Evolutionary conservation across 495 filamentous ascomycete species (phyloP), one percentile per base, ranked within the genome.

Genomic region (Penicillium verhagenii): DNA sequence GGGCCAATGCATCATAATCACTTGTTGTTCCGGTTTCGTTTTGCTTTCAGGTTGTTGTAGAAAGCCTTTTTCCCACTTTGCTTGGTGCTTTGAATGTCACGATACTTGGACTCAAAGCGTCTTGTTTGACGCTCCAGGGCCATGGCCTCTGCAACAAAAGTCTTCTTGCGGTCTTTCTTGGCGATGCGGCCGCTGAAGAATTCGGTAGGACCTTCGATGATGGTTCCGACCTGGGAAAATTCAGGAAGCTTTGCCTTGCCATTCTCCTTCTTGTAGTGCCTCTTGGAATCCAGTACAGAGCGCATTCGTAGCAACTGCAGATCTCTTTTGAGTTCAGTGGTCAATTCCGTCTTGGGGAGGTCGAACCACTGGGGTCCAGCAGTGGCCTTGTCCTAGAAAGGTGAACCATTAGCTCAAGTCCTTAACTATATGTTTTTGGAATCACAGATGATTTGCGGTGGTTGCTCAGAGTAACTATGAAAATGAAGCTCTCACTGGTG

Each of bases 381-480:
- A 59, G 77, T 87, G 28, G 74, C 78, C 70, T 81, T 83, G 56
- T 80, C 82, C 66, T 77, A 47, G 43, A 68, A 73, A 51, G 28
- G 40, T 46, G 10, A 21, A 48, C 52, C 43, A 66, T 79, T 57
- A 78, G 71, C 56, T 11, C 20, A 8, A 21, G 29, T 48, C 6
- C 16, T 16, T n/a, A 47, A 24, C 42, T 45, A 8, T 16, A 45
- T 45, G 21, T 14, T 35, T 14, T 6, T 26, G 23, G n/a, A 45
- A 26, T 16, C 26, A 48, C 23, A 48, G 16, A 13, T 11, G 9
- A 33, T 48, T 48, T 20, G 33, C 24, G n/a, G 29, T 25, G 14
- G 50, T 72, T 77, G 78, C 75, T 97, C 93, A 96, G 92, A 92
- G 94, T 98, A 98, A 98, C 94, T 98, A 96, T 97, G 91, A 91